Base-by-base conservation (phyloP, 805 yeast genomes). In the Wickerhamiella azymoides region DNA sequence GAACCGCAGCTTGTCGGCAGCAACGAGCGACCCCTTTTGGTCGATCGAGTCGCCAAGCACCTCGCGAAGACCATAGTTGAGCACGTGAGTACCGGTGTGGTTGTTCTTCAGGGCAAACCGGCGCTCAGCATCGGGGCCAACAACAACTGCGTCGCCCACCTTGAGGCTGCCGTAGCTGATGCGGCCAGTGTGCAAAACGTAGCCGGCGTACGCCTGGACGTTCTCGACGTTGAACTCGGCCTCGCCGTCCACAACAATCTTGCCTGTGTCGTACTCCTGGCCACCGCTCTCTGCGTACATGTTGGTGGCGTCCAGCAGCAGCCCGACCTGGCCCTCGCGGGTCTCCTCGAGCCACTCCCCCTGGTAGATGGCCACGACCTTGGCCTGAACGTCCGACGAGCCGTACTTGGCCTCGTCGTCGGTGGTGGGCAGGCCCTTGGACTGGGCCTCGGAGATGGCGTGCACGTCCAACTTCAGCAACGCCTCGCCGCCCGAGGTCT, bases 251-350 rank as follows among this genome's bases (percentile, higher is more conserved):
- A 85, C 77, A 43, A 85, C 88, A 53, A 92, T 72, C 64, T 76
- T 81, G 66, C 99, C 99, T 37, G 93, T 82, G 63, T 92, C 99
- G 60, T 73, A 81, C 65, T 86, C 96, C 72, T 92, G 99, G 60
- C 99, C 99, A 77, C 99, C 99, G 67, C 84, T 93, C 69, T 92
- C 99, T 43, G 98, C 97, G 61, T 92, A 92, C 67, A 92, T 85
- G 63, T 93, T 92, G 21, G 97, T 84, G 63, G 77, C 81, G 62
- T 92, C 93, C 49, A 92, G 71, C 42, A 92, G 62, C 45, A 92
- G 65, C 62, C 99, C 99, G 54, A 72, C 66, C 62, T 59, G 52
- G 35, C 69, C 57, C 40, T 69, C 69, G 27, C 55, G 60, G 24
- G 68, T 61, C 4, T 59, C 47, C 30, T 66, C 70, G 43, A 76